phyloP scores from a whole-genome alignment of 2,329 filamentous ascomycete species.

The Colletotrichum karsti region DNA sequence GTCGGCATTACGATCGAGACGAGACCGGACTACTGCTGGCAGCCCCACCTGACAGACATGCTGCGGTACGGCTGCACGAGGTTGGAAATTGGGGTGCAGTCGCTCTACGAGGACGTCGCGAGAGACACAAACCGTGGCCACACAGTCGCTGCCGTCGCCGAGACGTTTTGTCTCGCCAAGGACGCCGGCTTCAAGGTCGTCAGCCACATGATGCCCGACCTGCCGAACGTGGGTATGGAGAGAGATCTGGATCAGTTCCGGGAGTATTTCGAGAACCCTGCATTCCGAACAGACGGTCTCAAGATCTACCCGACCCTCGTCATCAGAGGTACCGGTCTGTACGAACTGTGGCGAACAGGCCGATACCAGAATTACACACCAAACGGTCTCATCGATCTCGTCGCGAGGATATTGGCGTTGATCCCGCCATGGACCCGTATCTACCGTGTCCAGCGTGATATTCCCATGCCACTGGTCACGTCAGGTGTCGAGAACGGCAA shows the following conservation, averaged over 20 bases:
- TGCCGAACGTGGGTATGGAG: slow-evolving; percentile 98
- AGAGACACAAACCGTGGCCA: slow-evolving; percentile 97
- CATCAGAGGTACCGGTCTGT: slow-evolving; percentile 94
- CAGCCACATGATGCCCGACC: slow-evolving; percentile 99
- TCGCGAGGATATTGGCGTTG: slow-evolving; percentile 93
- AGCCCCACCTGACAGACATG: slow-evolving; percentile 96
- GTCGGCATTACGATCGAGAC: slow-evolving; percentile 99
- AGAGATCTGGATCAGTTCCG: slow-evolving; percentile 95
- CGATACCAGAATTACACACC: slow-evolving; percentile 99
- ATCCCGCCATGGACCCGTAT: slow-evolving; percentile 98
- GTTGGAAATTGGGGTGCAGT: slow-evolving; percentile 94
- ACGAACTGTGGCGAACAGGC: slow-evolving; percentile 96
- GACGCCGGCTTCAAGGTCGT: slow-evolving; percentile 99
- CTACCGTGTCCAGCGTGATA: slow-evolving; percentile 97
- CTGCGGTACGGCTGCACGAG: slow-evolving; percentile 96
- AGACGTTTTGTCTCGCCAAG: slow-evolving; percentile 97
- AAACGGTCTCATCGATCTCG: slow-evolving; percentile 93
- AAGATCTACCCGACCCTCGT: slow-evolving; percentile 99
- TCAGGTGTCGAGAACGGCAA: slow-evolving; percentile 99
- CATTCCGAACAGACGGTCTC: slow-evolving; percentile 93
- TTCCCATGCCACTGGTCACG: slow-evolving; percentile 99
- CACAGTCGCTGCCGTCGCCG: slow-evolving; percentile 92
- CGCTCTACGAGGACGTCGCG: slow-evolving; percentile 97
- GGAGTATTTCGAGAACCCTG: slow-evolving; percentile 97
- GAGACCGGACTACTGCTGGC: slow-evolving; percentile 93